phyloP scores from a whole-genome alignment of 2,329 filamentous ascomycete species.

The Lachnellula subtilissima region DNA sequence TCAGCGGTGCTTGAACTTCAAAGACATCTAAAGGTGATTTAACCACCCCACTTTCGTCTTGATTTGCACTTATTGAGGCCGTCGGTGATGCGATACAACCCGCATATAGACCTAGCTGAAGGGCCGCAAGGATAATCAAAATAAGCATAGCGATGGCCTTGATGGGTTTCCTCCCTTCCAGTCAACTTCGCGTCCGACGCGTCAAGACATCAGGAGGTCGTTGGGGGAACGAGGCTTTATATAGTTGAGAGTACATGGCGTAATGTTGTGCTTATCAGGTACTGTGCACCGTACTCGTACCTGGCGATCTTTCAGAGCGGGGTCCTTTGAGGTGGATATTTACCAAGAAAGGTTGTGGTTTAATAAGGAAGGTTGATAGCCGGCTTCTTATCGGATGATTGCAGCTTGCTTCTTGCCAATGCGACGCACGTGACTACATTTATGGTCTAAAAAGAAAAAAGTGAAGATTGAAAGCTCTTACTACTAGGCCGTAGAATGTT shows the following conservation, averaged over 20 bases:
- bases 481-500: too few species aligned
- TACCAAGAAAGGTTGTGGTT: neutral
- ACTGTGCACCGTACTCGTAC: neutral
- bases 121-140: neutral
- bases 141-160: neutral
- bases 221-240: neutral
- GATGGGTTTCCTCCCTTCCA: neutral
- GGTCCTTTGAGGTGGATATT: neutral
- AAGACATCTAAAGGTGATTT: constrained; percentile 12
- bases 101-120: neutral
- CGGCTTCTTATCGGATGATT: neutral
- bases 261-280: neutral
- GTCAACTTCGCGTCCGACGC: neutral
- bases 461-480: too few species aligned
- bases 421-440: neutral
- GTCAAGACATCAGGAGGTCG: neutral
- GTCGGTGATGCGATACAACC: neutral
- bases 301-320: neutral
- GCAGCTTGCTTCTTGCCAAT: neutral
- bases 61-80: constrained; percentile 40
- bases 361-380: too few species aligned
- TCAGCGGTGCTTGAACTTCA: constrained; percentile 20
- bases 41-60: neutral
- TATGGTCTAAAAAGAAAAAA: neutral
- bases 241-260: neutral